Evolutionary conservation across 1,284 basidiomycete species (phyloP).

Genomic region (Moesziomyces aphidis): DNA sequence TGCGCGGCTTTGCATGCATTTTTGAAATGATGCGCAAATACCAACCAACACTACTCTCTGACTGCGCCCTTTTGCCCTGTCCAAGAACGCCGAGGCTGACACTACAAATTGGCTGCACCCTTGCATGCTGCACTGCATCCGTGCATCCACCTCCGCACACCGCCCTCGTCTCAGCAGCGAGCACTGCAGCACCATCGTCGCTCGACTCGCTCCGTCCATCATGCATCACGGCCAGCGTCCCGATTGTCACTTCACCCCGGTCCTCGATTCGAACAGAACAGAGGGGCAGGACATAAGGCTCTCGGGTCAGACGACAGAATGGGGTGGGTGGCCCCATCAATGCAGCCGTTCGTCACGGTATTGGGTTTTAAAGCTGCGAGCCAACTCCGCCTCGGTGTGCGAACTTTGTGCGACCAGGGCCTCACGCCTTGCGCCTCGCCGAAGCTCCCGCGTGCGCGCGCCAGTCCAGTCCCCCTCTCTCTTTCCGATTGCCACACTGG

Average conservation of each 20-base stretch:
- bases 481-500: no score
- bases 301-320: background rate
- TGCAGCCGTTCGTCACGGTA: background rate
- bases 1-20: background rate
- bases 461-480: no score
- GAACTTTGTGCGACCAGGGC: background rate
- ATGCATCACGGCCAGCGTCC: no score
- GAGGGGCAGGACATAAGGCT: no score
- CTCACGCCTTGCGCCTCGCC: no score
- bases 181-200: background rate
- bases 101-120: conserved; percentile 21
- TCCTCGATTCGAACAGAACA: no score
- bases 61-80: background rate
- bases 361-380: background rate
- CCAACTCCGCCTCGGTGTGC: background rate
- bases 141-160: background rate
- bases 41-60: background rate
- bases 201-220: background rate
- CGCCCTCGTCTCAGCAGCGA: no score
- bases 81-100: conserved; percentile 32
- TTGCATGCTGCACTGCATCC: conserved; percentile 13
- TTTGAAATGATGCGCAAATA: background rate
- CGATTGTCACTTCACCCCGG: no score
- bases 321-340: background rate
- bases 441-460: no score